Evolutionary conservation across 805 yeast species (phyloP), one percentile per base, ranked within the genome.

Genomic region (Nakazawaea anatomiae): DNA sequence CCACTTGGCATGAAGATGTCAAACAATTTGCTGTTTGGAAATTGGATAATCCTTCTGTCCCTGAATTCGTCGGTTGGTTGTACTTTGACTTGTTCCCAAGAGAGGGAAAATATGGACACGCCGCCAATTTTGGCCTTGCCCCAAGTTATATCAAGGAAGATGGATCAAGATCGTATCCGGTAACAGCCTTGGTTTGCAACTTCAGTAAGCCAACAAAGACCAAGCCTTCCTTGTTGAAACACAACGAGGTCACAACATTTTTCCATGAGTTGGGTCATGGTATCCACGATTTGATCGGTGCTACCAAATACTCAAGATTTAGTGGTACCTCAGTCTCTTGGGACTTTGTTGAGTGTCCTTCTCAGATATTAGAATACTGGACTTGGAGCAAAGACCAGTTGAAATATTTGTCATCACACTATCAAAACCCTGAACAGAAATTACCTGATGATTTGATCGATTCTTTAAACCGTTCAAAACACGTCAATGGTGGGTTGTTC

Each of bases 251-350:
- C 10, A 82, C 82, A 27, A 89, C 96, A 0, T 85, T 89, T 58
- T 89, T 89, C 82, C 96, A 89, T 62, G 96, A 89, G 66, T 74
- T 88, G 56, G 96, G 96, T 29, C 96, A 89, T 61, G 96, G 95
- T 51, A 85, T 89, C 52, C 96, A 89, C 66, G 85, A 82, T 57
- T 68, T 87, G 45, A 74, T 88, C 50, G 87, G 91, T 9, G 72
- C 76, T 54, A 84, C 91, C 30, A 71, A 70, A 52, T 82, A 77
- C 57, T 74, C 85, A 2, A 74, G 84, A 55, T 88, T 87, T 68
- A 85, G 81, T 61, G 96, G 96, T 27, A 83, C 91, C 32, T 72
- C 78, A 39, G 92, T 87, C 43, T 81, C 86, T 39, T 76, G 94
- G 77, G 96, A 89, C 68, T 89, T 89, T 68, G 96, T 89, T 46